Conservation (phyloP, 73 alveolate species). For the Paramecium sexaurelia region DNA sequence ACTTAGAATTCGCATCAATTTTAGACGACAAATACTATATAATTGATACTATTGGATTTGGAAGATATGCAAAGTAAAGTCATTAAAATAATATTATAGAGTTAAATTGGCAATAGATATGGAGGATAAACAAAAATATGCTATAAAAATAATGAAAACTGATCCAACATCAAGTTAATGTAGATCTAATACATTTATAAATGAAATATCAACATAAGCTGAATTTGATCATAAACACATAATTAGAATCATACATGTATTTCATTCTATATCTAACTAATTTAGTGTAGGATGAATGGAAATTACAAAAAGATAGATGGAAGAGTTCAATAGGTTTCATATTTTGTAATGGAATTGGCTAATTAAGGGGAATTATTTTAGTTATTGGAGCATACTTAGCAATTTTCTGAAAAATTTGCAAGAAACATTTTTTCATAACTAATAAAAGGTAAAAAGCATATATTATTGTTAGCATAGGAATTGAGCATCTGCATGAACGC, state of each 20-base stretch:
- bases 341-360: constrained; percentile 53
- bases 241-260: not conserved
- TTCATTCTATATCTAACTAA: not conserved
- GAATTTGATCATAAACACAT: constrained; percentile 49
- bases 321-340: not conserved
- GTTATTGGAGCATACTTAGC: not conserved
- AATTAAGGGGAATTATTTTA: constrained; percentile 40
- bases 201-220: constrained; percentile 27
- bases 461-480: constrained; percentile 21
- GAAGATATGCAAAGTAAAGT: constrained; percentile 55
- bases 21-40: constrained; percentile 34
- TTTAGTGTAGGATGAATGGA: constrained; percentile 45
- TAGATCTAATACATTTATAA: not conserved
- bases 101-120: constrained; percentile 45
- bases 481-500: constrained; percentile 57
- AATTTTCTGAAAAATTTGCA: constrained; percentile 53
- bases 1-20: constrained; percentile 46
- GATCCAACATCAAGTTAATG: constrained; percentile 40
- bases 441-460: not conserved
- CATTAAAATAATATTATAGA: not conserved
- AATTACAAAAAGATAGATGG: constrained; percentile 34
- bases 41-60: constrained; percentile 47
- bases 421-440: constrained; percentile 22
- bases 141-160: constrained; percentile 31
- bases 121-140: constrained; percentile 30